Evolutionary conservation across 2,329 filamentous ascomycete species (phyloP), one percentile per base, ranked within the genome.

Genomic region (Aureobasidium mangrovei): DNA sequence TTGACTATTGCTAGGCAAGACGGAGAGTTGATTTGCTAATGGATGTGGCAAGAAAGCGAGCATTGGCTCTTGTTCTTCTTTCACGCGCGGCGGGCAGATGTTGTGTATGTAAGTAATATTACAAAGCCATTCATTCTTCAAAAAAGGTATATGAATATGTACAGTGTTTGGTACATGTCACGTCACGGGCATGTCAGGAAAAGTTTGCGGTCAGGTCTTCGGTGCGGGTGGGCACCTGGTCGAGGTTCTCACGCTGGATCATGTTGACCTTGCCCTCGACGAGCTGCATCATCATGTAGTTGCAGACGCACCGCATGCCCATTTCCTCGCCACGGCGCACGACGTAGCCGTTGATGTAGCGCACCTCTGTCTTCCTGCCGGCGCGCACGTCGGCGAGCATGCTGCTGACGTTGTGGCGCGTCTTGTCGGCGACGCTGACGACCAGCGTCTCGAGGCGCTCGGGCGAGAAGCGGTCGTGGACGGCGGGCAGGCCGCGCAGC

Each of bases 281-380:
- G 71, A 90, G 70, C 52, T 83, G 75, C 67, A 85, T 73, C 40
- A 94, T 73, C 74, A 87, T 78, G 62, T 84, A 83, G 65, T 95
- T 93, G 58, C 84, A 74, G 8, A 82, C 80, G 62, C 83, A 83
- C 48, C 80, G 74, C n/a, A 95, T 74, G 1, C 88, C 87, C 57
- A 91, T 63, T 65, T 87, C 80, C 61, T 80, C 77, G 0, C 86
- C 93, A 39, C 85, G 79, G 48, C 74, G 77, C 32, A 94, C 77
- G 57, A 98, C 85, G 71, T 91, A 98, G 0, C 91, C 91, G 66
- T 94, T 96, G 61, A 91, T 79, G 63, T 85, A 95, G 43, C 91
- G 81, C 39, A 96, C 80, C 63, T 95, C 89, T 0, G 88, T 89
- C 56, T 75, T 70, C 57, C 64, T 55, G 1, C 86, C 85, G 1